These are phyloP conservation scores for Apiotrichum siamense DNA, from an alignment of 1,284 basidiomycete genomes.

Conservation along the genomic window DNA sequence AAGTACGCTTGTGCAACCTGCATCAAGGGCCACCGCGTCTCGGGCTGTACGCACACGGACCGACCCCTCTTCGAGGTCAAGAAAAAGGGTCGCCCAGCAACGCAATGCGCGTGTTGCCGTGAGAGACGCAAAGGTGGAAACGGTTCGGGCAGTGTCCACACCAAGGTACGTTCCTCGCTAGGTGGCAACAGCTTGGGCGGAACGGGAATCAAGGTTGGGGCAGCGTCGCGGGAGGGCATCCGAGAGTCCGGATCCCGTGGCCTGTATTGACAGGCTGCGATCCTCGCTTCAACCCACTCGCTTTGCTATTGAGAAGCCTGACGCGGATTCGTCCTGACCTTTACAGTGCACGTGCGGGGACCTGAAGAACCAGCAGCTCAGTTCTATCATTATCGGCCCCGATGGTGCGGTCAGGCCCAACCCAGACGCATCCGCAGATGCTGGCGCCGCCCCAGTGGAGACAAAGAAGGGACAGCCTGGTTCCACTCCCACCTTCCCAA, in stretches of 20 bases:
- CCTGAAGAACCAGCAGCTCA: slow-evolving; percentile 17
- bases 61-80: slow-evolving; percentile 72
- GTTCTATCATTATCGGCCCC: slow-evolving; percentile 6
- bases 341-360: slow-evolving; percentile 38
- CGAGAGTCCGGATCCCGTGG: no score
- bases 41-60: slow-evolving; percentile 67
- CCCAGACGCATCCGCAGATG: background rate
- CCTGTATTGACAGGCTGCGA: no score
- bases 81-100: slow-evolving; percentile 70
- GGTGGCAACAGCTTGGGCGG: background rate
- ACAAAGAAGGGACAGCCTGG: slow-evolving; percentile 41
- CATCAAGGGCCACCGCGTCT: slow-evolving; percentile 75
- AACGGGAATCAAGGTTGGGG: background rate
- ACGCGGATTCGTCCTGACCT: no score
- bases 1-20: slow-evolving; percentile 66
- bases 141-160: slow-evolving; percentile 31
- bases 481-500: slow-evolving; percentile 42
- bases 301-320: no score
- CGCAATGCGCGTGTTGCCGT: slow-evolving; percentile 70
- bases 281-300: no score
- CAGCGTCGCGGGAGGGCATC: background rate
- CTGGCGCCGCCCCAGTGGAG: slow-evolving; percentile 10
- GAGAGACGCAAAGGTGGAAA: slow-evolving; percentile 60
- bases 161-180: slow-evolving; percentile 22
- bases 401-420: slow-evolving; percentile 29